These are phyloP conservation scores for Apiospora marii DNA, from an alignment of 2,329 filamentous ascomycete species.

Conservation along the genomic window DNA sequence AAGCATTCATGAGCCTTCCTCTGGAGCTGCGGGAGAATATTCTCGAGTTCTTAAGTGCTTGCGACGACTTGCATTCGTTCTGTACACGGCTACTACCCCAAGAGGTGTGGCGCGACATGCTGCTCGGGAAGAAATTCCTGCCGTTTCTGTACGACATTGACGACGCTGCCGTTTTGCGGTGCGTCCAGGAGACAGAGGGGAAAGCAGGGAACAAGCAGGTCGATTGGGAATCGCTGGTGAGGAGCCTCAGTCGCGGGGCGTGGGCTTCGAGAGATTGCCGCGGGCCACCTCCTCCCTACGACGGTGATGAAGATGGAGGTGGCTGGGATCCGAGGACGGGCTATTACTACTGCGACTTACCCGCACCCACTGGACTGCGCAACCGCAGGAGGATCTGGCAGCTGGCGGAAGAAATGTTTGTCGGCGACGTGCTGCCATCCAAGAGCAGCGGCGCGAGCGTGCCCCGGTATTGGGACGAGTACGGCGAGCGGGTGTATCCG, in stretches of 20 bases:
- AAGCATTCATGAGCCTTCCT: conserved; percentile 29
- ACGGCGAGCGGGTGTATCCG: conserved; percentile 29
- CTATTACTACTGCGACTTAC: conserved; percentile 21
- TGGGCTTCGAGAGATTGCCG: neutral
- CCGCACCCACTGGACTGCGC: conserved; percentile 30
- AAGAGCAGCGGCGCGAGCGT: conserved; percentile 25
- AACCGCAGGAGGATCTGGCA: conserved; percentile 35
- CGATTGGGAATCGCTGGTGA: conserved; percentile 36
- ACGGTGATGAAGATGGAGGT: no score
- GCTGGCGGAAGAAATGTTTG: conserved; percentile 35
- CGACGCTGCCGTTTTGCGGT: conserved; percentile 19
- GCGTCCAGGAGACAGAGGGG: neutral
- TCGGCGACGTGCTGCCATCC: conserved; percentile 30
- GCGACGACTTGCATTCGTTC: conserved; percentile 23
- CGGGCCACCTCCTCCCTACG: neutral
- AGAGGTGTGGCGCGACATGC: conserved; percentile 32
- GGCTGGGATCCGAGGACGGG: neutral
- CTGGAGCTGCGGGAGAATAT: conserved; percentile 28
- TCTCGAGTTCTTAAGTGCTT: conserved; percentile 21
- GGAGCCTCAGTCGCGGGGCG: conserved; percentile 31
- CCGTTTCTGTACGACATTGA: conserved; percentile 34
- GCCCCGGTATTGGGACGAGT: conserved; percentile 34
- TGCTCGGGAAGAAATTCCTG: conserved; percentile 29
- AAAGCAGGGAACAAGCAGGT: conserved; percentile 10
- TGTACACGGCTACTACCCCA: conserved; percentile 33